Percentiles rank a stretch among this genome's conserved stretches.
Evolutionary conservation across 345 rosid genomes (phyloP).

Genomic region (Salix suchowensis): DNA sequence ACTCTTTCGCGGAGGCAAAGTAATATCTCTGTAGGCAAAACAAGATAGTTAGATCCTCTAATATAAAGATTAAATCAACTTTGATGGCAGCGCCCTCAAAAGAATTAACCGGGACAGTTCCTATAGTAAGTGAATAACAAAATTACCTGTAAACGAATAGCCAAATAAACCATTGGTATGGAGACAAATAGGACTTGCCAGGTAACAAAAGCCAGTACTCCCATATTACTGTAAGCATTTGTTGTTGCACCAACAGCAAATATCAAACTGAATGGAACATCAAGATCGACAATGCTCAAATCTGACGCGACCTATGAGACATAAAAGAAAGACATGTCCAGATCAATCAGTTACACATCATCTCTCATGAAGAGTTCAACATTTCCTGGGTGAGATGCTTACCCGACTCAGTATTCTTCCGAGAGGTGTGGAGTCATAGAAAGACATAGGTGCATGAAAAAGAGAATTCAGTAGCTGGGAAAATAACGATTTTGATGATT

Average conservation of each 20-base stretch:
- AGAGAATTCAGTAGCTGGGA: conserved; percentile 64
- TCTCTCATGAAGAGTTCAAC: neutral
- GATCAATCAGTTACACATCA: neutral
- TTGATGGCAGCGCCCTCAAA: neutral
- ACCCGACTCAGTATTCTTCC: conserved; percentile 85
- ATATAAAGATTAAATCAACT: too few species aligned
- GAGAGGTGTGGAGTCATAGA: conserved; percentile 84
- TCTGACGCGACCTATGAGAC: conserved; percentile 61
- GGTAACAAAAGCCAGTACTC: conserved; percentile 71
- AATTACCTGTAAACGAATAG: conserved; percentile 73
- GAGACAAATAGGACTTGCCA: conserved; percentile 90
- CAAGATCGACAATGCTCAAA: conserved; percentile 88
- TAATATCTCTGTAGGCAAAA: conserved; percentile 59
- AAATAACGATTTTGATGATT: conserved; percentile 64
- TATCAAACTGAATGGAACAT: conserved; percentile 63
- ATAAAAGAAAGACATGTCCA: neutral
- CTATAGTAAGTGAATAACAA: neutral
- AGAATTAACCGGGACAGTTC: neutral
- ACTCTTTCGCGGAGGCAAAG: conserved; percentile 74
- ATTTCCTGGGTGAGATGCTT: conserved; percentile 13
- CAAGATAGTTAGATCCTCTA: neutral
- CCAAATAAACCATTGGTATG: conserved; percentile 60
- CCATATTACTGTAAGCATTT: conserved; percentile 61
- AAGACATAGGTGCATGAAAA: conserved; percentile 76
- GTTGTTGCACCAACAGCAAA: conserved; percentile 59